Evolutionary conservation across 1,284 basidiomycete genomes (phyloP).

Genomic region (Mycena sp.): DNA sequence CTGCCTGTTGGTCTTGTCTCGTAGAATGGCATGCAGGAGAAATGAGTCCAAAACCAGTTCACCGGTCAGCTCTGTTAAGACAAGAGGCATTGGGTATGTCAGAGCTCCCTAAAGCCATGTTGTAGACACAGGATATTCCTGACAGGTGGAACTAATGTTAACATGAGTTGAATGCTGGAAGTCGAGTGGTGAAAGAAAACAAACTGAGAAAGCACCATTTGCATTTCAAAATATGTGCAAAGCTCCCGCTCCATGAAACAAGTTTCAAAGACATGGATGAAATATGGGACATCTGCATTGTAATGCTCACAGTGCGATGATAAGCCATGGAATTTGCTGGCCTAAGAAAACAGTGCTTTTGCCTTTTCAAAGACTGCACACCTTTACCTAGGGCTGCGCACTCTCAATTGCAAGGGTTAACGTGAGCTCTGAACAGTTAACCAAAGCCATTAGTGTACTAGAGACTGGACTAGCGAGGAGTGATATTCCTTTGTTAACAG

Average conservation of each 20-base stretch:
- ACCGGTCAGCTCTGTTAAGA: background rate
- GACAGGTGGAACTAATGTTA: conserved; percentile 10
- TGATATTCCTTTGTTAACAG: too few species aligned
- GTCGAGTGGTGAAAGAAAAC: background rate
- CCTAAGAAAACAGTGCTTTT: too few species aligned
- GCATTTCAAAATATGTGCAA: background rate
- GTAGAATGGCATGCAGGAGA: conserved; percentile 9
- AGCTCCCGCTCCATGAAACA: conserved; percentile 15
- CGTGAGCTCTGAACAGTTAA: too few species aligned
- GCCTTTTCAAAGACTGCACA: too few species aligned
- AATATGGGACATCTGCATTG: background rate
- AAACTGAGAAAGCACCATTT: conserved; percentile 5
- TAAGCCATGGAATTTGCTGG: too few species aligned
- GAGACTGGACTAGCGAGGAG: too few species aligned
- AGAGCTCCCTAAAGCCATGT: background rate
- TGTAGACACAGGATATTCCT: conserved; percentile 21
- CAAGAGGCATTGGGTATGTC: background rate
- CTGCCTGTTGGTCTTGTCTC: background rate
- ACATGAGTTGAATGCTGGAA: background rate
- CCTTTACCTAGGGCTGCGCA: too few species aligned
- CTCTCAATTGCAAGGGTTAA: too few species aligned
- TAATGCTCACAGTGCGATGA: conserved; percentile 6
- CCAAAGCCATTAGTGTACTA: too few species aligned
- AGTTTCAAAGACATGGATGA: conserved; percentile 17
- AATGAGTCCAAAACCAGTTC: conserved; percentile 11